These are phyloP conservation scores for Corniculantispora saksenae DNA, from an alignment of 2,329 filamentous ascomycete species.

Conservation along the genomic window DNA sequence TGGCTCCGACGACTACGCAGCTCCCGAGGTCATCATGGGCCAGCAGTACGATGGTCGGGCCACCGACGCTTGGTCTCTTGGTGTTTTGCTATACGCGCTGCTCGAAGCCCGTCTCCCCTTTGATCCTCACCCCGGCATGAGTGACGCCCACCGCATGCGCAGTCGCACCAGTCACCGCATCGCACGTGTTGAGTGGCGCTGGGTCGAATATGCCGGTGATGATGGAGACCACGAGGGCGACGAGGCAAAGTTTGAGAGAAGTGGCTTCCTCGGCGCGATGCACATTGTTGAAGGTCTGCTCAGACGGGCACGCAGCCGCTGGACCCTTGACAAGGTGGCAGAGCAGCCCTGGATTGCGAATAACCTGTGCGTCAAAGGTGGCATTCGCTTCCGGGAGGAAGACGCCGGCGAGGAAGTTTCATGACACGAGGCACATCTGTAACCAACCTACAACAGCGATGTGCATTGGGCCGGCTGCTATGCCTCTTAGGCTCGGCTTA, in stretches of 20 bases:
- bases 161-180: slow-evolving; percentile 91
- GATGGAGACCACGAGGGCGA: slow-evolving; percentile 83
- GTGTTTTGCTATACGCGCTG: slow-evolving; percentile 88
- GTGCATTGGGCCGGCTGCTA: not conserved
- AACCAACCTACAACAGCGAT: not conserved
- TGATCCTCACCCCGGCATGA: slow-evolving; percentile 80
- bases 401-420: slow-evolving; percentile 56
- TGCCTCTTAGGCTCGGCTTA: not conserved
- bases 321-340: slow-evolving; percentile 72
- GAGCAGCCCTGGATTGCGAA: slow-evolving; percentile 73
- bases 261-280: slow-evolving; percentile 72
- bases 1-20: slow-evolving; percentile 95
- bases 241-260: slow-evolving; percentile 59
- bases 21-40: slow-evolving; percentile 93
- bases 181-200: slow-evolving; percentile 91
- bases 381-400: slow-evolving; percentile 61
- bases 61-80: slow-evolving; percentile 93
- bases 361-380: slow-evolving; percentile 69
- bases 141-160: slow-evolving; percentile 72
- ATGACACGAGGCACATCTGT: slow-evolving; percentile 16
- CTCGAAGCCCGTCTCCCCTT: slow-evolving; percentile 93
- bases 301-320: slow-evolving; percentile 78
- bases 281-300: slow-evolving; percentile 81
- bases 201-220: slow-evolving; percentile 81
- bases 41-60: slow-evolving; percentile 90